A percentile compares a stretch with the other conserved stretches of the same genome.
Evolutionary conservation across 2,329 filamentous ascomycete species (phyloP).

Genomic region (Cladosporium sp.): DNA sequence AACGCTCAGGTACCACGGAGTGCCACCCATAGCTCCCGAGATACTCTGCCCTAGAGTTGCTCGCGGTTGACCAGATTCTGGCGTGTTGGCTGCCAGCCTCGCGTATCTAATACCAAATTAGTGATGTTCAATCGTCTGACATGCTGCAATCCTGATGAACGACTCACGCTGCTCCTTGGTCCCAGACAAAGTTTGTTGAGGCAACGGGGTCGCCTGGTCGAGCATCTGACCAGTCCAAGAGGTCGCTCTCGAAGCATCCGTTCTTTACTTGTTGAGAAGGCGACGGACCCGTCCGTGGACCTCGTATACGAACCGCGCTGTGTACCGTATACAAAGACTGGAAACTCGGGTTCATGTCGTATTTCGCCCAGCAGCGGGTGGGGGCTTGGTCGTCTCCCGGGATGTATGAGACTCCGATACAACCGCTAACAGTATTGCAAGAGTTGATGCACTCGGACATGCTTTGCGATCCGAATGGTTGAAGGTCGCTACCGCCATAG

Average conservation of each 20-base stretch:
- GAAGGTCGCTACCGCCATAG: not conserved
- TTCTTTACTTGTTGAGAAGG: not conserved
- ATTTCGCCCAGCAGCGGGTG: not conserved
- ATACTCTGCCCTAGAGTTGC: not conserved
- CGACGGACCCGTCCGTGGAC: not conserved
- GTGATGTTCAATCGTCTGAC: not conserved
- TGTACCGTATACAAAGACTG: not conserved
- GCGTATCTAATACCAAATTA: not conserved
- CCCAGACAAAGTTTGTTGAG: not conserved
- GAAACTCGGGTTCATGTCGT: not conserved
- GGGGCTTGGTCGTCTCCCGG: not conserved
- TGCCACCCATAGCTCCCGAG: not conserved
- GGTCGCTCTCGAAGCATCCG: not conserved
- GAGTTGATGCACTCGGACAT: slow-evolving; percentile 3
- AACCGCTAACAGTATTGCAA: not conserved
- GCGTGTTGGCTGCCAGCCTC: not conserved
- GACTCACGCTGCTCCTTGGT: not conserved
- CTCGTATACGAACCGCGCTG: not conserved
- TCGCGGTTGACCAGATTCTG: not conserved
- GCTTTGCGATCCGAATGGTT: not conserved
- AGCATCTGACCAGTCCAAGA: not conserved
- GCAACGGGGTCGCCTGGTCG: not conserved
- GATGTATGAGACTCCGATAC: not conserved
- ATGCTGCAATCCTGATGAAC: not conserved
- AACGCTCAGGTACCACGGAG: not conserved